A percentile compares a stretch with the other conserved stretches of the same genome.
These are phyloP conservation scores for Lodderomyces elongisporus DNA, from an alignment of 1,139 yeast genomes.

Conservation along the genomic window DNA sequence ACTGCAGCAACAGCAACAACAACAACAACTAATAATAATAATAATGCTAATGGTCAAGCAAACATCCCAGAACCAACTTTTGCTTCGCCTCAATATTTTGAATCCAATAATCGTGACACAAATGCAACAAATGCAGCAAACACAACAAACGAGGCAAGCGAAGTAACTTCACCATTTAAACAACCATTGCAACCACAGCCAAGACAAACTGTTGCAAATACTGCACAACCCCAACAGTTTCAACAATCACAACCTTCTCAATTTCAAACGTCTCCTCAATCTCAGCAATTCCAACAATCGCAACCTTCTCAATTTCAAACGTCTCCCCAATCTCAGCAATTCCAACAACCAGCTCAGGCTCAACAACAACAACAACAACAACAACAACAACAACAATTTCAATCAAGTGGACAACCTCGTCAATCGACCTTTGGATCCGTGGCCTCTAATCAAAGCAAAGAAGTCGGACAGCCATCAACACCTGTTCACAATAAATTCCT, in stretches of 20 bases:
- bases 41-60: no score
- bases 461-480: constrained; percentile 7
- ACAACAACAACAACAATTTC: no score
- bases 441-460: constrained; percentile 2
- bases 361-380: no score
- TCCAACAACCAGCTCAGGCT: constrained; percentile 2
- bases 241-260: constrained; percentile 3
- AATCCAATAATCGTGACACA: no score
- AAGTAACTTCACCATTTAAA: no score
- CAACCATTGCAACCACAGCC: constrained; percentile 2
- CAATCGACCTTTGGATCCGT: constrained; percentile 1
- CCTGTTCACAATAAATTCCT: constrained; percentile 7
- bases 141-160: constrained; percentile 1
- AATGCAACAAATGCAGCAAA: constrained; percentile 1
- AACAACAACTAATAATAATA: no score
- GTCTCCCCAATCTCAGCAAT: no score
- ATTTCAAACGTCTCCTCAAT: no score
- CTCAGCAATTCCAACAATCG: constrained; percentile 2
- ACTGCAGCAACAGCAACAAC: constrained; percentile 2
- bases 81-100: no score
- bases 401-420: no score
- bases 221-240: constrained; percentile 2
- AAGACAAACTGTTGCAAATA: neutral
- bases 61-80: constrained; percentile 1
- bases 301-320: constrained; percentile 3